Evolutionary conservation across 2,329 filamentous ascomycete genomes (phyloP), one percentile per base, ranked within the genome.

Genomic region (Aspergillus chevalieri): DNA sequence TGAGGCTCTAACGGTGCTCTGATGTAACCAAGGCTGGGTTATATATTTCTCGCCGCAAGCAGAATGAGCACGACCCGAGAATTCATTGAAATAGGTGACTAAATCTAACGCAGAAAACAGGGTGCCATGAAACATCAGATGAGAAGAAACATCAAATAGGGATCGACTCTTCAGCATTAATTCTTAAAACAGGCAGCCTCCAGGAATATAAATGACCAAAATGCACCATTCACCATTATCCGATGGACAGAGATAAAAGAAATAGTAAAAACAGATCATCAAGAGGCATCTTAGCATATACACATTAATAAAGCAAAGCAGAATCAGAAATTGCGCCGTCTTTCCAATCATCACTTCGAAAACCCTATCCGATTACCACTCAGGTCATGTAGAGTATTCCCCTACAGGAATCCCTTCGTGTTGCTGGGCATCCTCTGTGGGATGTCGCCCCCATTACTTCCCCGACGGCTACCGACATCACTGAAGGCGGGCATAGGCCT

Each of bases 351-450:
- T 54, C 34, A 56, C 26, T 38, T 56, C 51, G 21, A 57, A 15
- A 9, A 12, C 15, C 19, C 7, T 14, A 34, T 15, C 7, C 9
- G 28, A 6, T 5, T 28, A 33, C 15, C 28, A 5, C 19, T 10
- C n/a, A 19, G n/a, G 10, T 43, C 22, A 17, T 36, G n/a, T 36
- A 36, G 34, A 38, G 34, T n/a, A 38, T 38, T 36, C 34, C 30
- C 52, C 68, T 59, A 89, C 68, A 89, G 72, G 64, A 90, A 89
- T n/a, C 86, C 86, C 71, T 90, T 89, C 43, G 83, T 89, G 67
- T 88, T 74, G 67, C 86, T 89, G 49, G 81, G 79, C 73, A 86
- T 86, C 61, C 85, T 75, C 67, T 79, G 78, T 14, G 82, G 83
- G 46, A 84, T 74, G 47, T 83, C 81, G 39, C 68, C 65, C 22